These are phyloP conservation scores for Luffa acutangula DNA, from an alignment of 306 rosid species.

Conservation along the genomic window DNA sequence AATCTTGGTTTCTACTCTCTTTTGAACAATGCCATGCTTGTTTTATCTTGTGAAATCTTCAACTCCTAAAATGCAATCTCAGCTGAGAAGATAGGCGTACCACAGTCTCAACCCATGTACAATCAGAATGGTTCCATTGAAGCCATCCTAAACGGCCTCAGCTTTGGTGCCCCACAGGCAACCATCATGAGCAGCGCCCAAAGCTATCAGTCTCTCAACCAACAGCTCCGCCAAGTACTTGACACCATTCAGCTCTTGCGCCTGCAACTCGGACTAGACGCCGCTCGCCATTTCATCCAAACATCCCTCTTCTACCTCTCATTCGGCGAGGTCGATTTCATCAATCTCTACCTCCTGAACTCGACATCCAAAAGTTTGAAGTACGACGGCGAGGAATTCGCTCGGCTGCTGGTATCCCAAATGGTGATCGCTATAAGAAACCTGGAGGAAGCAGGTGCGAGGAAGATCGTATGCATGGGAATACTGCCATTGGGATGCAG, in stretches of 20 bases:
- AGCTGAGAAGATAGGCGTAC: conserved; percentile 67
- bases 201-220: conserved; percentile 73
- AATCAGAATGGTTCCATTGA: conserved; percentile 53
- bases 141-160: conserved; percentile 48
- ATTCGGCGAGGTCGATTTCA: conserved; percentile 71
- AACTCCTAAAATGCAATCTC: too few species aligned
- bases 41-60: too few species aligned
- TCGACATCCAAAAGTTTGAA: conserved; percentile 20
- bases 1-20: too few species aligned
- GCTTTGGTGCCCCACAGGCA: conserved; percentile 78
- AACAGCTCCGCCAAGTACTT: conserved; percentile 68
- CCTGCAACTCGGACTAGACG: conserved; percentile 31
- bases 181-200: conserved; percentile 49
- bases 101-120: conserved; percentile 40
- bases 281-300: conserved; percentile 35
- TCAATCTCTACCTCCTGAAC: conserved; percentile 35
- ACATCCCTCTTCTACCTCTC: conserved; percentile 67
- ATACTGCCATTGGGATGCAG: conserved; percentile 66
- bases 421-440: conserved; percentile 50
- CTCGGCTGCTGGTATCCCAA: conserved; percentile 50
- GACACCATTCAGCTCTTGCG: conserved; percentile 61
- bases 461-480: conserved; percentile 70
- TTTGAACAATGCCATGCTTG: too few species aligned
- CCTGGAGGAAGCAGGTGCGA: conserved; percentile 47
- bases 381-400: conserved; percentile 17